A percentile compares a stretch with the other conserved stretches of the same genome.
These are phyloP conservation scores for Circinella umbellata DNA, from an alignment of 371 early-diverging fungal genomes.

Conservation along the genomic window DNA sequence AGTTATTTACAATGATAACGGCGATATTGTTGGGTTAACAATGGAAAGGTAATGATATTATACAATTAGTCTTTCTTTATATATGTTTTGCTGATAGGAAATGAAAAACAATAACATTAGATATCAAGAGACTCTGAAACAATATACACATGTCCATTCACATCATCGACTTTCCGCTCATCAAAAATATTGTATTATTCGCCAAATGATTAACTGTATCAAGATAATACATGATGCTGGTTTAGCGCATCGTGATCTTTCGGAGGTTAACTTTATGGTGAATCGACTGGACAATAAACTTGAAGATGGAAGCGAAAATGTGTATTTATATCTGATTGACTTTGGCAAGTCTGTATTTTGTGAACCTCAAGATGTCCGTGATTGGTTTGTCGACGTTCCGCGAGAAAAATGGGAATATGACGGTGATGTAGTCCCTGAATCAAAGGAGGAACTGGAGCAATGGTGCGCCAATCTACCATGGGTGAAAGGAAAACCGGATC, in stretches of 20 bases:
- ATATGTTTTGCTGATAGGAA: too few species aligned
- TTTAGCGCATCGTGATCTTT: constrained; percentile 69
- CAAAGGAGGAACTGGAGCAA: constrained; percentile 49
- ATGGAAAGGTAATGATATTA: constrained; percentile 39
- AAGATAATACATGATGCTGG: constrained; percentile 63
- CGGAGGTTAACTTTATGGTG: constrained; percentile 75
- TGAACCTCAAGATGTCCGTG: constrained; percentile 51
- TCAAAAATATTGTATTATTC: constrained; percentile 64
- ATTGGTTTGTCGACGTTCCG: constrained; percentile 63
- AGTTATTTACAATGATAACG: constrained; percentile 48
- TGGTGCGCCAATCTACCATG: constrained; percentile 58
- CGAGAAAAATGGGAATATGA: constrained; percentile 44
- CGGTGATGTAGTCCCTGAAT: constrained; percentile 52
- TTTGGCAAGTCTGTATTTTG: constrained; percentile 73
- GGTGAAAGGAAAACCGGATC: constrained; percentile 66
- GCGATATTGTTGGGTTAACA: constrained; percentile 52
- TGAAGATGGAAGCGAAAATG: constrained; percentile 57
- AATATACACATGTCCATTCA: constrained; percentile 61
- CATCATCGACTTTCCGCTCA: constrained; percentile 61
- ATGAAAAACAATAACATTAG: constrained; percentile 14
- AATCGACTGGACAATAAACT: constrained; percentile 52
- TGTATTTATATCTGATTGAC: constrained; percentile 64
- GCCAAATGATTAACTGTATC: constrained; percentile 67
- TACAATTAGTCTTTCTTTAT: too few species aligned
- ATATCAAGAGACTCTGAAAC: constrained; percentile 61